Evolutionary conservation across 2,329 filamentous ascomycete species (phyloP).

Genomic region (Apiospora arundinis): DNA sequence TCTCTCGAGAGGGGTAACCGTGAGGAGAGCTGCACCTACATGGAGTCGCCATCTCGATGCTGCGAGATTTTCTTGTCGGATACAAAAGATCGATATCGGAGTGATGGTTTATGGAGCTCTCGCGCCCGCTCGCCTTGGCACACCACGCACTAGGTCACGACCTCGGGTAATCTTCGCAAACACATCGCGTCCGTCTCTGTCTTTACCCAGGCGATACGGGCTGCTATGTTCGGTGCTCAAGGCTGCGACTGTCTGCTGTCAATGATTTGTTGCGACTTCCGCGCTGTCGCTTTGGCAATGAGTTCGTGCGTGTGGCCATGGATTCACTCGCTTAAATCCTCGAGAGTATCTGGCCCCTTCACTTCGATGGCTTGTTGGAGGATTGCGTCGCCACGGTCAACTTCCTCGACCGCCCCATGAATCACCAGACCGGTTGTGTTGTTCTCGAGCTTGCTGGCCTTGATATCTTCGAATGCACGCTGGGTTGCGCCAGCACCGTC

Average conservation of each 20-base stretch:
- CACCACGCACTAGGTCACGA: background rate
- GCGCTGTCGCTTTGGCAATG: constrained; percentile 74
- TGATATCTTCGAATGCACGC: constrained; percentile 69
- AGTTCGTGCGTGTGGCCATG: constrained; percentile 78
- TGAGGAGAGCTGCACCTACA: background rate
- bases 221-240: background rate
- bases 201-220: background rate
- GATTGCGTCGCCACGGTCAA: constrained; percentile 81
- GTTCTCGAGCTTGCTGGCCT: constrained; percentile 60
- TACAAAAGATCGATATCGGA: constrained; percentile 3
- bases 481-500: constrained; percentile 74
- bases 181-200: background rate
- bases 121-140: background rate
- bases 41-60: constrained; percentile 6
- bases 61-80: constrained; percentile 3
- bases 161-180: background rate
- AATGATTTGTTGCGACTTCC: constrained; percentile 22
- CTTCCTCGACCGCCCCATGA: constrained; percentile 81
- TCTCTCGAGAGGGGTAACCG: background rate
- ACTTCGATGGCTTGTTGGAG: constrained; percentile 72
- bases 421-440: constrained; percentile 75
- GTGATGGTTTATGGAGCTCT: constrained; percentile 2
- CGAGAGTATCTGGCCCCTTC: constrained; percentile 67
- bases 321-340: constrained; percentile 73
- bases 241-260: background rate